Base-by-base conservation (phyloP, 768 basidiomycete species). In the Tulasnella calospora region DNA sequence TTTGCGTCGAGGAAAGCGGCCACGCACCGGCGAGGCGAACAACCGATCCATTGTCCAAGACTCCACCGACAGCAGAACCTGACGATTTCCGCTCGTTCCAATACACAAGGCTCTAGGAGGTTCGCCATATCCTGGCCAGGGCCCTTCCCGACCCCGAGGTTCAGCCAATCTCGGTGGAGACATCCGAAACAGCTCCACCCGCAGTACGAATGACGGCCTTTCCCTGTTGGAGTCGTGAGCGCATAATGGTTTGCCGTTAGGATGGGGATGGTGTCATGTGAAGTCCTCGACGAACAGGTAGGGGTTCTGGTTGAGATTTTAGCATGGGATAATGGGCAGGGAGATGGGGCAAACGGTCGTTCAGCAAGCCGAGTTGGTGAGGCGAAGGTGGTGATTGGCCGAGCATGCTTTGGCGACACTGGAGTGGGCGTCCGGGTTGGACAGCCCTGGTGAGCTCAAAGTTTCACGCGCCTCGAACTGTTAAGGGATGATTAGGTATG, bases 221-320 rank as follows among this genome's bases (percentile, higher is more conserved):
- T 94, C 0, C 94, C 95, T 2, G 92, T 90, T 1, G 95, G 93
- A 0, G 94, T 95, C 0, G 95, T 93, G 36, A 96, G 87, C 1
- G 95, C 95, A 82, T 92, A 97, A 97, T 94, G 2, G 95, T 96
- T 33, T 84, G 82, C 23, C 80, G 74, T 44, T 80, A 76, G 10
- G 81, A 41, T 23, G 79, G 82, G 23, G 81, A 82, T 57, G 21
- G 51, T 33, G 51, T 47, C 8, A 76, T 12, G 61, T 67, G 61
- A 33, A 7, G 27, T 67, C 1, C 27, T 27, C 61, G 36, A 73
- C 12, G 61, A 30, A 2, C 1, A 7, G 61, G 23, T 67, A 23
- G 15, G 15, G 23, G 4, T 13, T 27, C 7, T 1, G 8, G 27
- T 35, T 67, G 27, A 13, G 30, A 67, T 67, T 67, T 35, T 67